Conservation (phyloP, 1,284 basidiomycete species). For the Xerocomus amazonicus region DNA sequence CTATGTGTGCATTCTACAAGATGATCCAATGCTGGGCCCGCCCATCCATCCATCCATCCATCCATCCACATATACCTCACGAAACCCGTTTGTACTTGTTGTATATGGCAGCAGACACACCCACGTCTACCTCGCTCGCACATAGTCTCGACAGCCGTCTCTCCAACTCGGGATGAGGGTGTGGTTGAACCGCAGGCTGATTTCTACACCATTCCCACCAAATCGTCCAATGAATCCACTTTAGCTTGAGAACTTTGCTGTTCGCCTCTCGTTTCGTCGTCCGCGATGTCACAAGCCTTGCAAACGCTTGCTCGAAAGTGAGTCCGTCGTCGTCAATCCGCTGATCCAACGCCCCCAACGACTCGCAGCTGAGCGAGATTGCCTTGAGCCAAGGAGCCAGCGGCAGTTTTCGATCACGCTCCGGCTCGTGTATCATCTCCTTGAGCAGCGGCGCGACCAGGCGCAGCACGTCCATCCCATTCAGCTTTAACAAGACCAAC, state of each 20-base stretch:
- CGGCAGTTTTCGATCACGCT: slow-evolving; percentile 16
- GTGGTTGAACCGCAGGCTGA: slow-evolving; percentile 19
- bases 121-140: slow-evolving; percentile 26
- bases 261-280: slow-evolving; percentile 20
- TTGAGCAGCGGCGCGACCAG: slow-evolving; percentile 23
- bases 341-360: slow-evolving; percentile 18
- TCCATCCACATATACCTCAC: neutral
- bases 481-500: slow-evolving; percentile 28
- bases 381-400: slow-evolving; percentile 31
- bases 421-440: slow-evolving; percentile 22
- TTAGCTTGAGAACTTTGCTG: slow-evolving; percentile 26
- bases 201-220: slow-evolving; percentile 29
- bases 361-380: slow-evolving; percentile 30
- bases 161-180: slow-evolving; percentile 24
- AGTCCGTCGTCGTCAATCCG: slow-evolving; percentile 22
- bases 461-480: slow-evolving; percentile 22
- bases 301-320: slow-evolving; percentile 29
- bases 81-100: slow-evolving; percentile 33
- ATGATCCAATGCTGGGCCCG: slow-evolving; percentile 9
- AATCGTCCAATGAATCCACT: slow-evolving; percentile 32
- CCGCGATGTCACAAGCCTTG: slow-evolving; percentile 23
- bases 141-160: slow-evolving; percentile 21
- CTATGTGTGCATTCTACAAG: slow-evolving; percentile 10
- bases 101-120: slow-evolving; percentile 28
- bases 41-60: slow-evolving; percentile 2